phyloP scores from a whole-genome alignment of 257 asterid species.

The Solanum phureja region DNA sequence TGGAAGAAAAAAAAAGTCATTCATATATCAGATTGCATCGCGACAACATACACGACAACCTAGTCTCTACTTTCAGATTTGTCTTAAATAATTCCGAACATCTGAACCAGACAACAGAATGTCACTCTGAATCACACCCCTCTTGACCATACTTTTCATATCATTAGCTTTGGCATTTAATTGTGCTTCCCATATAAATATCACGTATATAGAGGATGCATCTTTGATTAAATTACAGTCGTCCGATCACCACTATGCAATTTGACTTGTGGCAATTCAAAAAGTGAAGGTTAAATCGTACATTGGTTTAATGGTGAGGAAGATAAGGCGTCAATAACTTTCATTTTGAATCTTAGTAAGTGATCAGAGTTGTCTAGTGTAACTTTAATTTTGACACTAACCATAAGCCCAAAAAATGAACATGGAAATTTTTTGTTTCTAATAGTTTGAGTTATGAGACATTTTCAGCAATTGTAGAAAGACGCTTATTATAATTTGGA shows the following conservation, averaged over 20 bases:
- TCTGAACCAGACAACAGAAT: neutral
- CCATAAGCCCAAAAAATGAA: neutral
- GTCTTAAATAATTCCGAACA: neutral
- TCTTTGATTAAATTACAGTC: neutral
- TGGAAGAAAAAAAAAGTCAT: neutral
- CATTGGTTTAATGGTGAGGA: neutral
- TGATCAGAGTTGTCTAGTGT: neutral
- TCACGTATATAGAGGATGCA: neutral
- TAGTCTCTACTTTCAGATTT: neutral
- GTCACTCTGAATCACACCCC: neutral
- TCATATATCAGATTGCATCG: neutral
- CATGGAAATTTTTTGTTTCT: neutral
- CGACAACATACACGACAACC: neutral
- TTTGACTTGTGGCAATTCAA: neutral
- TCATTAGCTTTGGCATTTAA: neutral
- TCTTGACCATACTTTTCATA: neutral
- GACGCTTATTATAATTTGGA: neutral
- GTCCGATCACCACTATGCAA: neutral
- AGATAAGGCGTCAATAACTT: neutral
- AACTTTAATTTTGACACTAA: neutral
- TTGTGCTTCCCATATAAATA: neutral
- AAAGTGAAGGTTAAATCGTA: neutral
- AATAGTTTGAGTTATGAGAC: neutral
- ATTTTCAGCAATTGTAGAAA: neutral
- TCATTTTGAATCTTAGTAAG: neutral